These are phyloP conservation scores for Melastoma candidum DNA, from an alignment of 441 rosid genomes.

Conservation along the genomic window DNA sequence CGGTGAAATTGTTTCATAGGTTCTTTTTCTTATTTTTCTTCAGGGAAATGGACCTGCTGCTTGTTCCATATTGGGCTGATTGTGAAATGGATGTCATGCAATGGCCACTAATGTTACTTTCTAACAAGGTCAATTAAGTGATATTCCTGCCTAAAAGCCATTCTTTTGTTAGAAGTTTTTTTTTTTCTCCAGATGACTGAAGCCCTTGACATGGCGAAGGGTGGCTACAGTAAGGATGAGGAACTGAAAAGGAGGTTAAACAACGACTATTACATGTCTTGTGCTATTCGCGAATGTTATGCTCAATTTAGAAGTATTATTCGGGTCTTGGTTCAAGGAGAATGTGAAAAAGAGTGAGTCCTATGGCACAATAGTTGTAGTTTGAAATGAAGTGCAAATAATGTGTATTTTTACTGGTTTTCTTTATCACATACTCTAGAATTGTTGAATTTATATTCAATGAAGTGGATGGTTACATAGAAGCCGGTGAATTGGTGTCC, in stretches of 20 bases:
- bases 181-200: conserved; percentile 69
- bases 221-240: conserved; percentile 79
- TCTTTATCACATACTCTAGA: conserved; percentile 32
- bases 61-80: conserved; percentile 99
- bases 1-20: too few relatives aligned
- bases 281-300: conserved; percentile 95
- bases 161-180: conserved; percentile 6
- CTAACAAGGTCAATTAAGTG: conserved; percentile 73
- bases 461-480: conserved; percentile 58
- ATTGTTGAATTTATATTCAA: conserved; percentile 60
- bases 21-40: conserved; percentile 12
- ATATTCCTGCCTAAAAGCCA: neutral
- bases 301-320: conserved; percentile 85
- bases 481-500: conserved; percentile 26
- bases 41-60: conserved; percentile 96
- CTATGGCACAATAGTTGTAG: neutral
- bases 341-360: conserved; percentile 61
- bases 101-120: conserved; percentile 99
- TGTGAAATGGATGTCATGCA: conserved; percentile 82
- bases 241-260: conserved; percentile 90
- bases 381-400: too few relatives aligned
- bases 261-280: conserved; percentile 67
- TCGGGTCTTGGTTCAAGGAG: conserved; percentile 65
- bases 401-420: neutral
- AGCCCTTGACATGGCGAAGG: conserved; percentile 99